These are phyloP conservation scores for Calcarisporium arbuscula DNA, from an alignment of 2,329 filamentous ascomycete species.

Conservation along the genomic window DNA sequence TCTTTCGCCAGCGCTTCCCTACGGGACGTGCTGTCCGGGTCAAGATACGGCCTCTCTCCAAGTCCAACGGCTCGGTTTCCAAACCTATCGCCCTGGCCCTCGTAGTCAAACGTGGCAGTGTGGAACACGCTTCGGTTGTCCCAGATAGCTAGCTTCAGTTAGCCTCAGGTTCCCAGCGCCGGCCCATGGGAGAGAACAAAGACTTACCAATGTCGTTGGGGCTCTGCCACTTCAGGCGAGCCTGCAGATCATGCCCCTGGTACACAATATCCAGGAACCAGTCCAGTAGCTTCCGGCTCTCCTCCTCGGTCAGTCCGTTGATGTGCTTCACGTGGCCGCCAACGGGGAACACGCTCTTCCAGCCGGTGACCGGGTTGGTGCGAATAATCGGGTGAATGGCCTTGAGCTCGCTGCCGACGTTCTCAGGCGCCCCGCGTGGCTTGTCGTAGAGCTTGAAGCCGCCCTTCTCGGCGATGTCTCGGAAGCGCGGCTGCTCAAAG, in stretches of 20 bases:
- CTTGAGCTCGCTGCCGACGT: conserved; percentile 44
- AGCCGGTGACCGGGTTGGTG: conserved; percentile 55
- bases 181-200: no score
- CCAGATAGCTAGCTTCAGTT: conserved; percentile 61
- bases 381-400: conserved; percentile 49
- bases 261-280: conserved; percentile 43
- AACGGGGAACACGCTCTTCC: conserved; percentile 48
- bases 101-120: conserved; percentile 57
- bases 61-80: conserved; percentile 35
- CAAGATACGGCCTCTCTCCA: conserved; percentile 37
- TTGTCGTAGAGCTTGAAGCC: conserved; percentile 38
- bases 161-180: no score
- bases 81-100: conserved; percentile 31
- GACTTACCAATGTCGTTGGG: no score
- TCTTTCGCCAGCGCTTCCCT: conserved; percentile 30
- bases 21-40: conserved; percentile 29
- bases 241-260: conserved; percentile 52
- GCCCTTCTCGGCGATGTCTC: conserved; percentile 40
- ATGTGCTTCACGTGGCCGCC: conserved; percentile 47
- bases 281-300: conserved; percentile 43
- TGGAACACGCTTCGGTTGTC: conserved; percentile 51
- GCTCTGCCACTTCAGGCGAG: conserved; percentile 43
- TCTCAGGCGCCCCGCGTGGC: conserved; percentile 48
- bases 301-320: conserved; percentile 47
- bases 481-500: conserved; percentile 40